These are phyloP conservation scores for Pseudogymnoascus sp. DNA, from an alignment of 2,329 filamentous ascomycete species.

Conservation along the genomic window DNA sequence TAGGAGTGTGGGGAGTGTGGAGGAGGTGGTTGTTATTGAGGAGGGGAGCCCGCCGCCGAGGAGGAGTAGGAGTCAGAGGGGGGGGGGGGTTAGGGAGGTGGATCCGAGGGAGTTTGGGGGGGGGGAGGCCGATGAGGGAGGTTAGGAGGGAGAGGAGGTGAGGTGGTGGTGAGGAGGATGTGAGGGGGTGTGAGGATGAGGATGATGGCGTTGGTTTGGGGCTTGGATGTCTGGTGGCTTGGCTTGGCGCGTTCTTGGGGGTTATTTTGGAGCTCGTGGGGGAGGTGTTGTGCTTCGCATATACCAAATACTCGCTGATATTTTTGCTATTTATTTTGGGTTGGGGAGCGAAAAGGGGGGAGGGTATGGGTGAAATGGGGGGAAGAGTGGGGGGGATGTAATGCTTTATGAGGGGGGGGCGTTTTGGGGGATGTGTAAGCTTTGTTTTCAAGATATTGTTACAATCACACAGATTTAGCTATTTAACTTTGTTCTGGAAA, in stretches of 20 bases:
- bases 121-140: not conserved
- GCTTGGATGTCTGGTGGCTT: not conserved
- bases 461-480: not conserved
- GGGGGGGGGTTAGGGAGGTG: conserved; percentile 27
- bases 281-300: not conserved
- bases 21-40: conserved; percentile 31
- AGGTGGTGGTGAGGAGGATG: not conserved
- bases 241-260: not conserved
- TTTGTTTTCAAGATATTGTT: not conserved
- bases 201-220: not conserved
- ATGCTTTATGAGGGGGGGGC: not conserved
- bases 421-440: not conserved
- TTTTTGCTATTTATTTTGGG: conserved; percentile 2
- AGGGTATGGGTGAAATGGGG: not conserved
- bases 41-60: conserved; percentile 27
- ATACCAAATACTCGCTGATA: not conserved
- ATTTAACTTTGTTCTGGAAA: not conserved
- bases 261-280: not conserved
- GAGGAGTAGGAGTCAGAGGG: conserved; percentile 13
- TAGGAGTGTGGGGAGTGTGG: conserved; percentile 11
- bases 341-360: not conserved
- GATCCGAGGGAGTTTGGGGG: conserved; percentile 27
- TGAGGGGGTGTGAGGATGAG: not conserved
- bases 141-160: not conserved
- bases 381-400: not conserved